Evolutionary conservation across 2,329 filamentous ascomycete species (phyloP), one percentile per base, ranked within the genome.

Genomic region (Diaporthe humulicola): DNA sequence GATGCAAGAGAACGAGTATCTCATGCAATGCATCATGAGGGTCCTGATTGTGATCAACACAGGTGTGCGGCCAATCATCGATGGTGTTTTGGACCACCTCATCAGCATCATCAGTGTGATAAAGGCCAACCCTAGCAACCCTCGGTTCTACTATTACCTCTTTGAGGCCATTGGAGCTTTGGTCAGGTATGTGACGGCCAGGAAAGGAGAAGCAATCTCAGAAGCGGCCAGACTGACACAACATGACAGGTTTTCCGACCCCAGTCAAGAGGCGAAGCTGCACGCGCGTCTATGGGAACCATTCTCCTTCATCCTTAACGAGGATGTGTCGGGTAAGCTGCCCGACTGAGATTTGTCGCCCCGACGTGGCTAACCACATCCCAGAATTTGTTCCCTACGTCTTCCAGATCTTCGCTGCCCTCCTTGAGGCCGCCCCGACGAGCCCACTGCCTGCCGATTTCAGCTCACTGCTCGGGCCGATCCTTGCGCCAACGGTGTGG

Each of bases 21-120:
- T 99, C 81, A 98, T 99, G 96, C 94, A 95, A 80, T 99, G 97
- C 80, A 95, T 98, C 73, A 99, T 99, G 97, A 92, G 97, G 79
- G 96, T 99, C 17, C 88, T 99, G 76, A 95, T 99, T 78, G 96
- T 98, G 77, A 94, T 98, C 83, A 94, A 93, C 82, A 96, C 98
- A 64, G 94, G 92, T 38, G 91, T 96, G 19, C 85, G 92, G 2
- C 89, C 92, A 1, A 92, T 97, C 66, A 88, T 93, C 8, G 95
- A 98, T 78, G 90, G 89, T 78, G 91, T 98, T n/a, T 86, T 98
- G 71, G 90, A 91, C 70, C 95, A 97, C 82, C 90, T 99, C 75
- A 92, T 98, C 81, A 93, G 90, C 76, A 98, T 99, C 79, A 98
- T 96, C 66, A 93, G 94, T 80, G 93, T 98, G 78, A 98, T 98